A percentile compares a stretch with the other conserved stretches of the same genome.
Evolutionary conservation across 352 stramenopile genomes (phyloP).

Genomic region (Globisporangium splendens): DNA sequence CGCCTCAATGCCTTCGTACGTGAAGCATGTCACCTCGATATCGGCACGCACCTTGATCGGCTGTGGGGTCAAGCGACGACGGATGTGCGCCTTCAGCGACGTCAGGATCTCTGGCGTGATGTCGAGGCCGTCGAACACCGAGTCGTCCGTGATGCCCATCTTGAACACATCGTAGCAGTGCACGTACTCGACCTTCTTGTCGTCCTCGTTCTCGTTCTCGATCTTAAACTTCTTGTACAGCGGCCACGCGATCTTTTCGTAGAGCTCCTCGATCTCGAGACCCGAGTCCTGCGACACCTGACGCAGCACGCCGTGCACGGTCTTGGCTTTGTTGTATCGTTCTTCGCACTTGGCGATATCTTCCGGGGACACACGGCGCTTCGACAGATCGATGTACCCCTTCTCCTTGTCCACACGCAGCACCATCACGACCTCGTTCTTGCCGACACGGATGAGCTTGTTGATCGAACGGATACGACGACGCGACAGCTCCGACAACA

Average conservation of each 20-base stretch:
- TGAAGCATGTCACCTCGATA: slow-evolving; percentile 99
- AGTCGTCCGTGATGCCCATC: slow-evolving; percentile 91
- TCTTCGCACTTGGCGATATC: slow-evolving; percentile 99
- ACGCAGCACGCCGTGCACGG: slow-evolving; percentile 94
- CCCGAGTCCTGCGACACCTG: slow-evolving; percentile 83
- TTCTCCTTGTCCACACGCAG: slow-evolving; percentile 99
- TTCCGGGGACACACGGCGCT: slow-evolving; percentile 98
- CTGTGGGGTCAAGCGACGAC: slow-evolving; percentile 95
- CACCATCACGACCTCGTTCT: slow-evolving; percentile 99
- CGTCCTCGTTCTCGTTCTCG: slow-evolving; percentile 67
- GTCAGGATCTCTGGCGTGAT: slow-evolving; percentile 84
- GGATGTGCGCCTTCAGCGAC: slow-evolving; percentile 96
- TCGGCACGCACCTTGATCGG: slow-evolving; percentile 99
- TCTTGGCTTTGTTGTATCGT: slow-evolving; percentile 99
- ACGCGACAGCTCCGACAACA: slow-evolving; percentile 98
- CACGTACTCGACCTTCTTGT: slow-evolving; percentile 91
- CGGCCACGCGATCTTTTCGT: slow-evolving; percentile 95
- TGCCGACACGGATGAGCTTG: slow-evolving; percentile 99
- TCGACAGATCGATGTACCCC: slow-evolving; percentile 99
- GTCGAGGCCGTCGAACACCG: slow-evolving; percentile 89
- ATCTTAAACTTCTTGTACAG: slow-evolving; percentile 97
- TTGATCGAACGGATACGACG: slow-evolving; percentile 99
- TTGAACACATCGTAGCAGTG: slow-evolving; percentile 99
- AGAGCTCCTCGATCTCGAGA: slow-evolving; percentile 76
- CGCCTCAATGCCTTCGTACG: slow-evolving; percentile 99